Evolutionary conservation across 306 rosid genomes (phyloP), one percentile per base, ranked within the genome.

Genomic region (Fagus sylvatica): DNA sequence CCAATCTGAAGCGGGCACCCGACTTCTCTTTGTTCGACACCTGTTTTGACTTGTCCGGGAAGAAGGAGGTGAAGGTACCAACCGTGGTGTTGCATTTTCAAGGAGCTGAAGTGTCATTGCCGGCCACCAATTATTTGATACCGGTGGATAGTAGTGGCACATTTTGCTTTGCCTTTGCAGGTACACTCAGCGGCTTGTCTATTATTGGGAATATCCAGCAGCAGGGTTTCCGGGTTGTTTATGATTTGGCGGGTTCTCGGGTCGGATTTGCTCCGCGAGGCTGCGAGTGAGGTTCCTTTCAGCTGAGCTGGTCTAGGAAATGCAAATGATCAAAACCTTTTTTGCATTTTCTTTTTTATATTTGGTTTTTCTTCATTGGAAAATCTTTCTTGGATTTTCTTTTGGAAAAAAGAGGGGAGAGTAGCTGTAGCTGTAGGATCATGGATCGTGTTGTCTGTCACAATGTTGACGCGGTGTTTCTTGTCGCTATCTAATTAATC

Each of bases 141-240:
- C 98, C 98, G 9, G 99, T 95, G 77, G 99, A 95, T 40, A 84
- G 60, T 43, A 85, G 85, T 43, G 99, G 98, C 0, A 91, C 76
- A 32, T 95, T 93, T 85, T 95, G 98, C 90, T 95, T 95, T 73
- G 98, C 99, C 0, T 93, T 95, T 71, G 99, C 99, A 3, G 99
- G 91, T 5, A 93, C 99, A 1, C 79, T 81, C 83, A 81, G 94
- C 53, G 96, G 99, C 5, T 78, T 95, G 81, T 89, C 99, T n/a
- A 93, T 95, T 3, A 82, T 95, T 13, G 99, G 99, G 0, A 95
- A 95, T 79, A 95, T 95, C 41, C 98, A 95, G 90, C 99, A 95
- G 80, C 98, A 95, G 83, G 99, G 99, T 7, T 91, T 93, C 12
- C 93, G 98, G 78, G 91, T 95, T 0, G 92, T 88, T 5, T 95